phyloP scores from a whole-genome alignment of 1,139 yeast genomes.

The Kodamaea sp. region DNA sequence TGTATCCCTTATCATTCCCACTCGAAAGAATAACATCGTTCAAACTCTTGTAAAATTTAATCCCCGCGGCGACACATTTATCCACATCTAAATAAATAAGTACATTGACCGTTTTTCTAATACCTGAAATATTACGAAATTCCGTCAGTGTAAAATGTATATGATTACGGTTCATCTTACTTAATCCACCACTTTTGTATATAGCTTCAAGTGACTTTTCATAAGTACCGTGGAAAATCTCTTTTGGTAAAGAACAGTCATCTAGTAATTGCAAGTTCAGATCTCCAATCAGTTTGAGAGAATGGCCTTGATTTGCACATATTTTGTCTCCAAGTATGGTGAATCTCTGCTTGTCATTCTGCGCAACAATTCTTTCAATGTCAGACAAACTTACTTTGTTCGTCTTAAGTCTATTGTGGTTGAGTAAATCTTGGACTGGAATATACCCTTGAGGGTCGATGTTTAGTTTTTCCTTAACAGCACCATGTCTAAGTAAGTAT shows the following conservation, averaged over 20 bases:
- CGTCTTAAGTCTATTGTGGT: conserved; percentile 57
- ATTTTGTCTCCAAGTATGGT: conserved; percentile 39
- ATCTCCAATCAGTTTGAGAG: conserved; percentile 47
- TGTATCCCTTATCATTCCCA: conserved; percentile 55
- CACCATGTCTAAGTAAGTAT: conserved; percentile 79
- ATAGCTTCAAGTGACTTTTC: conserved; percentile 47
- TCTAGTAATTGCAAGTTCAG: conserved; percentile 39
- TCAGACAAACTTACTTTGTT: conserved; percentile 54
- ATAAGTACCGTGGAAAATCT: conserved; percentile 80
- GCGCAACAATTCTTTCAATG: conserved; percentile 55
- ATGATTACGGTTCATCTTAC: conserved; percentile 73
- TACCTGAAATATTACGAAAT: conserved; percentile 57
- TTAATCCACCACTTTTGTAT: conserved; percentile 53
- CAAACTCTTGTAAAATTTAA: conserved; percentile 58
- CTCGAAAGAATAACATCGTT: conserved; percentile 74
- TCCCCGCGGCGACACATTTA: conserved; percentile 42
- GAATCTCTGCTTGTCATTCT: conserved; percentile 71
- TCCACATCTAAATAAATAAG: conserved; percentile 59
- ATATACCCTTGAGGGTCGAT: conserved; percentile 72
- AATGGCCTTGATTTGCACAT: conserved; percentile 94
- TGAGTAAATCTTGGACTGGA: conserved; percentile 47
- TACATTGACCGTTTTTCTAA: conserved; percentile 58
- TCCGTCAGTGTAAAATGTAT: conserved; percentile 58
- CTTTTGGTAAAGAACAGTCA: conserved; percentile 20
- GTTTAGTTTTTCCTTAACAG: conserved; percentile 60